Conservation (phyloP, 164 flowering plant species). For the Kingdonia uniflora region DNA sequence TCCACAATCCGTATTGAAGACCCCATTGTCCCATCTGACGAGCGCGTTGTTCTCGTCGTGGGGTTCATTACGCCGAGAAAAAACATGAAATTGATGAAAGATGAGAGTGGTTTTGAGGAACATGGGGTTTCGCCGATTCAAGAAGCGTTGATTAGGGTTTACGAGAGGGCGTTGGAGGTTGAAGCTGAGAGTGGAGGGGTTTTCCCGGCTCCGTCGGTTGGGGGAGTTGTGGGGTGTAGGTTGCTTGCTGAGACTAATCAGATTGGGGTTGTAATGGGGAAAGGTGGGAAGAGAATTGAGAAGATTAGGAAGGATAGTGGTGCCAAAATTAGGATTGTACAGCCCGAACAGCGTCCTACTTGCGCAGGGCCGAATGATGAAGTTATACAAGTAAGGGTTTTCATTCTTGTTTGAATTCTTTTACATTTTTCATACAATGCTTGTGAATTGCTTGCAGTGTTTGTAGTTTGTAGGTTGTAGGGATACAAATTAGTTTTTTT, state of each 20-base stretch:
- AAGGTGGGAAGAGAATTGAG: constrained; percentile 66
- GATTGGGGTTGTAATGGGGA: constrained; percentile 68
- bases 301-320: constrained; percentile 59
- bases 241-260: constrained; percentile 43
- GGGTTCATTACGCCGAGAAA: constrained; percentile 17
- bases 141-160: constrained; percentile 61
- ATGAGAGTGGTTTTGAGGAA: background rate
- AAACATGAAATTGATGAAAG: constrained; percentile 11
- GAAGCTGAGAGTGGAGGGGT: constrained; percentile 42
- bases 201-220: constrained; percentile 9
- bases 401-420: too few species aligned
- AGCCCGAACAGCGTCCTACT: constrained; percentile 31
- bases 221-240: constrained; percentile 44
- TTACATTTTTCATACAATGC: too few species aligned
- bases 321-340: constrained; percentile 49
- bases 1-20: constrained; percentile 62
- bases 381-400: constrained; percentile 54
- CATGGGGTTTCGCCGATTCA: constrained; percentile 37
- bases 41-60: constrained; percentile 40
- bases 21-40: constrained; percentile 26
- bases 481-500: too few species aligned
- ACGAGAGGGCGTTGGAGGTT: constrained; percentile 55
- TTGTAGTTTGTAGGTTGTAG: too few species aligned
- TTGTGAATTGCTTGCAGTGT: too few species aligned
- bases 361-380: constrained; percentile 47